Evolutionary conservation across 129 eudicot species (phyloP).

Genomic region (Apium graveolens): DNA sequence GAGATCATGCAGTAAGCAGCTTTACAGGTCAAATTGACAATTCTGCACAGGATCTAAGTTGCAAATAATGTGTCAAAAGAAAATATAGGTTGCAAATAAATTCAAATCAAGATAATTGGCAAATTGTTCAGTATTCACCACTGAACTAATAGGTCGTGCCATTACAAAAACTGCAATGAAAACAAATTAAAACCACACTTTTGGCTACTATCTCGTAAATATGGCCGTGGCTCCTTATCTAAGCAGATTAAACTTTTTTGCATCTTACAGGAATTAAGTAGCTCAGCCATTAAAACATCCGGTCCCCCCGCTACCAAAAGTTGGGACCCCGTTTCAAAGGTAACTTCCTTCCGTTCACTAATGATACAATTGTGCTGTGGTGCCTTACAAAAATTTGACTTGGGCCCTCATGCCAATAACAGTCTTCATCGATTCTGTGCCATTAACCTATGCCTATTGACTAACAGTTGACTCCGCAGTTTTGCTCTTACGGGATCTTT

Average conservation of each 20-base stretch:
- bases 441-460: background rate
- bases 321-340: background rate
- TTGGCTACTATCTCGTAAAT: background rate
- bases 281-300: background rate
- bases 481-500: conserved; percentile 56
- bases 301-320: background rate
- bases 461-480: conserved; percentile 23
- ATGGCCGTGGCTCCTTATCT: background rate
- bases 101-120: background rate
- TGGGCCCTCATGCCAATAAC: background rate
- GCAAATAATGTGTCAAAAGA: background rate
- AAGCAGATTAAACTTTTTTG: background rate
- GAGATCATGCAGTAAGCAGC: background rate
- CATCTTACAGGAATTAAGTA: background rate
- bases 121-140: background rate
- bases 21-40: background rate
- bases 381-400: background rate
- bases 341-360: background rate
- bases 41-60: background rate
- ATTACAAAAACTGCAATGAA: conserved; percentile 7
- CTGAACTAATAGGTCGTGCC: background rate
- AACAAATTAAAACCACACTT: background rate
- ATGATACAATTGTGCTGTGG: background rate
- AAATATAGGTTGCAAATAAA: background rate
- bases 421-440: background rate